Evolutionary conservation across 805 yeast genomes (phyloP), one percentile per base, ranked within the genome.

Genomic region (Starmerella gropengiesseri): DNA sequence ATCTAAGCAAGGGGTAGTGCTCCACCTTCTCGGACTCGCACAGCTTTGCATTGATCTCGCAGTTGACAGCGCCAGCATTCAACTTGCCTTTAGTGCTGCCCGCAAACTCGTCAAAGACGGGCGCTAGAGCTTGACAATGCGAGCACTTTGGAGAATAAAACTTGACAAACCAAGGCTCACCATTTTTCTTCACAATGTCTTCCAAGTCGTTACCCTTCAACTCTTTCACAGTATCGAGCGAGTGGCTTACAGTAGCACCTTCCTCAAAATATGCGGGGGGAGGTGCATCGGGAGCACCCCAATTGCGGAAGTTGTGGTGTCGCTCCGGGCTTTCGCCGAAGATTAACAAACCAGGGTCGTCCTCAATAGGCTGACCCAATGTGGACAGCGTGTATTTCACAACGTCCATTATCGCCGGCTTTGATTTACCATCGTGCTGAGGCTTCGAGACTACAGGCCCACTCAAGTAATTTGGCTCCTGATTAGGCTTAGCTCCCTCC

Each of bases 71-170:
- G 13, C 65, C 71, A 13, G 66, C 56, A 40, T 65, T 63, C 36
- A 66, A 48, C 37, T 47, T 37, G 25, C 63, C 61, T 42, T 54
- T 49, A 43, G 56, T 48, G 31, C 47, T 36, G 12, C 41, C 39
- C 7, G 70, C 68, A 36, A 62, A 50, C 40, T 58, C 53, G 13
- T 44, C 48, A 67, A 67, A 67, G 13, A 59, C 61, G 5, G 63
- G 60, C 7, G 54, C 60, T 58, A 66, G 20, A 7, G 51, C 52
- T 14, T 41, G 46, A 49, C 69, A 67, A 50, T 64, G 66, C 16
- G 63, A 61, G 50, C 69, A 66, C 40, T 56, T 47, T 8, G 69
- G 68, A 5, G 63, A 59, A 48, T 59, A 63, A 49, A 66, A 66
- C 52, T 63, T 61, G 55, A 66, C 46, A 36, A 66, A 51, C 66